Conservation (phyloP, 225 moss, liverwort and hornwort genomes). For the Neckera pumila region DNA sequence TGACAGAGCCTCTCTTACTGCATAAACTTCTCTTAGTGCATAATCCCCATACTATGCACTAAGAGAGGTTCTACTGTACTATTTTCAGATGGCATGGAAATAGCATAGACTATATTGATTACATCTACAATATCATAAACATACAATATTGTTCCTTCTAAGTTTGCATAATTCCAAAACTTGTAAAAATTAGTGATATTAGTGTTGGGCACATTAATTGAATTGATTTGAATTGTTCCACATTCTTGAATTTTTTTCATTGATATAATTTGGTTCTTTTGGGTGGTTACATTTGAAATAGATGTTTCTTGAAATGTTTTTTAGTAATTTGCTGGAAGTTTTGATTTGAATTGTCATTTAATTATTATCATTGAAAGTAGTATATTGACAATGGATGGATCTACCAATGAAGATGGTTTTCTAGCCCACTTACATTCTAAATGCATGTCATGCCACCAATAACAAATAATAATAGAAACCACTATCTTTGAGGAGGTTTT, state of each 20-base stretch:
- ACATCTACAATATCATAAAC: no score
- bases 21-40: no score
- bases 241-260: neutral
- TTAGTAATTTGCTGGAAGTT: neutral
- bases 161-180: no score
- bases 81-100: accelerated
- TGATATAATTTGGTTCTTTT: neutral
- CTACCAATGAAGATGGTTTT: neutral
- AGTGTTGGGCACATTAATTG: neutral
- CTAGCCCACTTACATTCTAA: no score
- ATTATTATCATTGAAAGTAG: neutral
- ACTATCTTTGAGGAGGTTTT: neutral
- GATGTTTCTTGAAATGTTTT: neutral
- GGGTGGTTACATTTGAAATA: neutral
- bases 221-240: neutral
- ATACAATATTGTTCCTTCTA: accelerated
- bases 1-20: no score
- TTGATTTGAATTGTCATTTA: neutral
- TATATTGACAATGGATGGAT: neutral
- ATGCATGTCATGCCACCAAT: no score
- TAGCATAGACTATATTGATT: neutral
- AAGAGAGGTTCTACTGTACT: no score
- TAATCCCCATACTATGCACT: no score
- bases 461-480: no score
- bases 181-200: accelerated